Evolutionary conservation across 2,329 filamentous ascomycete genomes (phyloP).

Genomic region (Pseudonectria foliicola): DNA sequence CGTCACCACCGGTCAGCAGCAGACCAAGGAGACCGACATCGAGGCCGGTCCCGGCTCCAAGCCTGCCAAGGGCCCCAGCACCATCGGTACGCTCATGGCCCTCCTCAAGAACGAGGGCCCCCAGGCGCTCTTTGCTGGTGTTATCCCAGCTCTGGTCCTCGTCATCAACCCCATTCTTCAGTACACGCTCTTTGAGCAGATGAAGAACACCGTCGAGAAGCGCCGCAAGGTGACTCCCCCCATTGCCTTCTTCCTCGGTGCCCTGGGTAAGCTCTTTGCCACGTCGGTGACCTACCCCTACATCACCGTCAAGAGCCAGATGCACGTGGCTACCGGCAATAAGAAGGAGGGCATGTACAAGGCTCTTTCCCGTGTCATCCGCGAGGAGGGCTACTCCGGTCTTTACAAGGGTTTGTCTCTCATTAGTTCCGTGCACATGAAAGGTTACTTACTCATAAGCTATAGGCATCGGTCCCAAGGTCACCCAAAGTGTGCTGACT

Average conservation of each 20-base stretch:
- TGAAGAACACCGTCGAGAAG: conserved; percentile 85
- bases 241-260: conserved; percentile 85
- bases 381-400: conserved; percentile 84
- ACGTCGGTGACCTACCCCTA: conserved; percentile 96
- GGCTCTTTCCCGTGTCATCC: conserved; percentile 71
- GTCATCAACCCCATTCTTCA: conserved; percentile 98
- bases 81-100: conserved; percentile 71
- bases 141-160: conserved; percentile 84
- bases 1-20: conserved; percentile 80
- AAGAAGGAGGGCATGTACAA: conserved; percentile 74
- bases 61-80: conserved; percentile 54
- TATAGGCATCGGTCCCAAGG: conserved; percentile 86
- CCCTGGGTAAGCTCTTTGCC: conserved; percentile 87
- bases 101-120: conserved; percentile 81
- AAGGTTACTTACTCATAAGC: conserved; percentile 7
- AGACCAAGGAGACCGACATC: conserved; percentile 35
- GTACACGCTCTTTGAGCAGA: conserved; percentile 97
- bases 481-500: conserved; percentile 93
- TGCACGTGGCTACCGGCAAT: conserved; percentile 82
- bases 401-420: conserved; percentile 74
- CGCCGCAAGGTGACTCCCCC: conserved; percentile 68
- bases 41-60: conserved; percentile 30
- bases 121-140: conserved; percentile 79
- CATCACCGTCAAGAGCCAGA: conserved; percentile 96
- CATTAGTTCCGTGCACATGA: not conserved